phyloP scores from a whole-genome alignment of 345 rosid genomes.

The Melaleuca quinquenervia region DNA sequence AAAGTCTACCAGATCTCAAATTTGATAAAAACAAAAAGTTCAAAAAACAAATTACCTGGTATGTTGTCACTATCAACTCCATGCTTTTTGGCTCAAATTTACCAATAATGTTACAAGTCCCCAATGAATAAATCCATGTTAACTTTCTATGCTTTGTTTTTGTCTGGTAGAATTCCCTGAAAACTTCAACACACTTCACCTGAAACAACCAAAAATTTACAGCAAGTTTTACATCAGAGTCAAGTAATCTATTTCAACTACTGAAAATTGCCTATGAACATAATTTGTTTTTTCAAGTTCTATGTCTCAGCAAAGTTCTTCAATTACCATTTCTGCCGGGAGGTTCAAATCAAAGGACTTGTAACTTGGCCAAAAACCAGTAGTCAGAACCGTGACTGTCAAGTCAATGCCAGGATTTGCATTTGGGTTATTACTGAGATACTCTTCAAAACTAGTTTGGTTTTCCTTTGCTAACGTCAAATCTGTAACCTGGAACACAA shows the following conservation, averaged over 20 bases:
- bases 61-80: conserved; percentile 61
- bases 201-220: conserved; percentile 9
- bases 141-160: conserved; percentile 60
- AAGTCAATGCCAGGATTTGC: conserved; percentile 70
- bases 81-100: conserved; percentile 54
- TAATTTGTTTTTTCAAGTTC: too few relatives aligned
- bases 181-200: conserved; percentile 65
- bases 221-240: not conserved
- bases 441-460: conserved; percentile 61
- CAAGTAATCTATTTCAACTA: not conserved
- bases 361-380: conserved; percentile 91
- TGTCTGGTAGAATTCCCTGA: conserved; percentile 48
- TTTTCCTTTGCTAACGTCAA: conserved; percentile 81
- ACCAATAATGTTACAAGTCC: conserved; percentile 46
- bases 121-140: conserved; percentile 65
- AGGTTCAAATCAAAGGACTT: conserved; percentile 74
- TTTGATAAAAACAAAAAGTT: not conserved
- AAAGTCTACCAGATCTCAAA: not conserved
- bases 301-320: not conserved
- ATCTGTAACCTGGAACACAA: conserved; percentile 56
- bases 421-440: conserved; percentile 39
- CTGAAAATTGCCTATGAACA: not conserved
- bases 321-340: conserved; percentile 67
- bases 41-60: conserved; percentile 41
- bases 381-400: conserved; percentile 76